Percentiles rank a stretch among this genome's conserved stretches.
phyloP scores from a whole-genome alignment of 805 yeast species.

The Kodamaea sagamina region DNA sequence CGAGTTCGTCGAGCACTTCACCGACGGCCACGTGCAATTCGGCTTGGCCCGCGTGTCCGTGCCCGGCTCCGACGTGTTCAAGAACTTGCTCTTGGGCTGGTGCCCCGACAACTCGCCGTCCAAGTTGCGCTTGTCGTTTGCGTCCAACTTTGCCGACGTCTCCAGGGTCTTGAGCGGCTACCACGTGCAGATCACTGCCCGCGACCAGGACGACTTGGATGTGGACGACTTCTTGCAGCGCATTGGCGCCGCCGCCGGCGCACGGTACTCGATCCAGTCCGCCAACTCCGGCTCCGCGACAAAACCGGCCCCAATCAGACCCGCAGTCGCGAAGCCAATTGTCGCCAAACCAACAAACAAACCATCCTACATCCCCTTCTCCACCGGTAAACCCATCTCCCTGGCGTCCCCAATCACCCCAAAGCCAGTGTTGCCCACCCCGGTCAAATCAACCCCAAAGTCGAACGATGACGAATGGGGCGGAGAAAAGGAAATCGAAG shows the following conservation, averaged over 20 bases:
- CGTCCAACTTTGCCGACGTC: slow-evolving; percentile 74
- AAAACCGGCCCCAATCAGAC: slow-evolving; percentile 12
- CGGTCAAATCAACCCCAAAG: slow-evolving; percentile 22
- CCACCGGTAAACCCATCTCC: slow-evolving; percentile 42
- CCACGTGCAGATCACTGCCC: slow-evolving; percentile 96
- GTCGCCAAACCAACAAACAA: slow-evolving; percentile 33
- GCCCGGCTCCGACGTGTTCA: slow-evolving; percentile 87
- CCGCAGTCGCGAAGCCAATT: slow-evolving; percentile 26
- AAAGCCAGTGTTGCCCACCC: slow-evolving; percentile 13
- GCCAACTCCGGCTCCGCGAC: slow-evolving; percentile 16
- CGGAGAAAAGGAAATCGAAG: slow-evolving; percentile 59
- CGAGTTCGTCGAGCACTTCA: slow-evolving; percentile 79
- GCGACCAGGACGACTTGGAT: slow-evolving; percentile 87
- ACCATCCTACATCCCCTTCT: slow-evolving; percentile 35
- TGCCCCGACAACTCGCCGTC: slow-evolving; percentile 94
- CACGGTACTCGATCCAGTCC: slow-evolving; percentile 76
- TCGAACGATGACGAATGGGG: slow-evolving; percentile 69
- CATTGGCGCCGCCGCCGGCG: slow-evolving; percentile 91
- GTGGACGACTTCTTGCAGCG: slow-evolving; percentile 72
- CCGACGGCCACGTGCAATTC: slow-evolving; percentile 85
- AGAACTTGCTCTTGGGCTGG: slow-evolving; percentile 88
- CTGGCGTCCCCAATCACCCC: slow-evolving; percentile 11
- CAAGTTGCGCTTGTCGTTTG: slow-evolving; percentile 73
- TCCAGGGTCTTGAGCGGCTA: slow-evolving; percentile 74
- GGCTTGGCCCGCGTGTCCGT: slow-evolving; percentile 87